phyloP scores from a whole-genome alignment of 148 eudicot genomes.

The Mesembryanthemum crystallinum region DNA sequence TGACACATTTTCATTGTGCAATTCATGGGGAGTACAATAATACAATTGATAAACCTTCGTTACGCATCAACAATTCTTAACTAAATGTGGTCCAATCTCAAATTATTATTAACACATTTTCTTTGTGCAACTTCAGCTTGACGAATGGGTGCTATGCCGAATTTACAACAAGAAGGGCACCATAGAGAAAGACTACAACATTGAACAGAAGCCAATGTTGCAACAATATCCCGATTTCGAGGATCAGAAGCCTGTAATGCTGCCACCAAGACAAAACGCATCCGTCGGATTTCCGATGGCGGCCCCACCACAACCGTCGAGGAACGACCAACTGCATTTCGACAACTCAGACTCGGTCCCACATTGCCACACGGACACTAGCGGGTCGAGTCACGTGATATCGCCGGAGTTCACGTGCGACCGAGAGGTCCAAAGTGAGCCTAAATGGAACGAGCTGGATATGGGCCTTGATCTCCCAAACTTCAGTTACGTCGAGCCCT shows the following conservation, averaged over 20 bases:
- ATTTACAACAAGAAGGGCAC: constrained; percentile 81
- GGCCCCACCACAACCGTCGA: constrained; percentile 17
- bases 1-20: not conserved
- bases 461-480: constrained; percentile 30
- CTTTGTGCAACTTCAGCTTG: constrained; percentile 42
- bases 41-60: not conserved
- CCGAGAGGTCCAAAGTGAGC: constrained; percentile 67
- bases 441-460: constrained; percentile 44
- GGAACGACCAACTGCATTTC: constrained; percentile 37
- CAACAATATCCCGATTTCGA: constrained; percentile 34
- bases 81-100: not conserved
- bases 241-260: constrained; percentile 43
- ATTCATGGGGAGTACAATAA: too few species aligned
- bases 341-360: constrained; percentile 62
- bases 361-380: constrained; percentile 56
- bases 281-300: constrained; percentile 1
- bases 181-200: constrained; percentile 35
- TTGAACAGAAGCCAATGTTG: constrained; percentile 14
- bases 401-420: constrained; percentile 55
- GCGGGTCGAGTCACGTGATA: constrained; percentile 44
- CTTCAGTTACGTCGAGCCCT: constrained; percentile 47
- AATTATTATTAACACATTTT: constrained; percentile 2
- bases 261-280: constrained; percentile 8
- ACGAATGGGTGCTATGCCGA: constrained; percentile 78
- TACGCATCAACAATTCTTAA: not conserved